phyloP scores from a whole-genome alignment of 768 basidiomycete genomes.

The Udeniomyces megalosporus region DNA sequence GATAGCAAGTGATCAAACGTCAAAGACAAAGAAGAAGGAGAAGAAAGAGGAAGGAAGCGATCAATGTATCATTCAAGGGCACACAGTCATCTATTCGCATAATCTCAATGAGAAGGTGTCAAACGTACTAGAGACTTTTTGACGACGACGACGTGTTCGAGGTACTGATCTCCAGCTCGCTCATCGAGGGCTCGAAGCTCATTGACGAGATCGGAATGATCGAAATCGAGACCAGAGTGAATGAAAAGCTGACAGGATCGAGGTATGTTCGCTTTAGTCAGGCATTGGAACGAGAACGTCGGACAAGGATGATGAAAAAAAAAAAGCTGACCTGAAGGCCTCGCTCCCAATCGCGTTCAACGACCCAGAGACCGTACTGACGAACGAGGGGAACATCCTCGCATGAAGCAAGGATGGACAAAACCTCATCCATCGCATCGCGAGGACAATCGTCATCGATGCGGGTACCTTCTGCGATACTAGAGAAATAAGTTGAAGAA shows the following conservation, averaged over 20 bases:
- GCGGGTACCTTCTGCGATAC: conserved; percentile 51
- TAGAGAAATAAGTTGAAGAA: conserved; percentile 24
- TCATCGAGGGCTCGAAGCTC: conserved; percentile 44
- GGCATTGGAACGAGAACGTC: neutral
- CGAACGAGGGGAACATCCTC: conserved; percentile 48
- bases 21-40: neutral
- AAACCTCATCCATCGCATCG: conserved; percentile 48
- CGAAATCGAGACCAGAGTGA: conserved; percentile 42
- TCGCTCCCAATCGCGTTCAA: conserved; percentile 47
- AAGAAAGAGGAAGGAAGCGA: neutral
- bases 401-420: conserved; percentile 41
- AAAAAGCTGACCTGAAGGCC: conserved; percentile 43
- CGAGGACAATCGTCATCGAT: conserved; percentile 42
- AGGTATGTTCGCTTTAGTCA: conserved; percentile 3
- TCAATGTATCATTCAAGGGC: conserved; percentile 41
- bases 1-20: neutral
- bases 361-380: conserved; percentile 68
- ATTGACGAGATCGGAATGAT: conserved; percentile 44
- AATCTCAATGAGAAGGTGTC: neutral
- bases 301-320: neutral
- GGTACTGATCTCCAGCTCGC: conserved; percentile 49
- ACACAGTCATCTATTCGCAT: conserved; percentile 22
- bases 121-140: conserved; percentile 1
- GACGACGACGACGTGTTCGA: conserved; percentile 60
- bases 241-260: conserved; percentile 43